Evolutionary conservation across 306 rosid genomes (phyloP), one percentile per base, ranked within the genome.

Genomic region (Biancaea sappan): DNA sequence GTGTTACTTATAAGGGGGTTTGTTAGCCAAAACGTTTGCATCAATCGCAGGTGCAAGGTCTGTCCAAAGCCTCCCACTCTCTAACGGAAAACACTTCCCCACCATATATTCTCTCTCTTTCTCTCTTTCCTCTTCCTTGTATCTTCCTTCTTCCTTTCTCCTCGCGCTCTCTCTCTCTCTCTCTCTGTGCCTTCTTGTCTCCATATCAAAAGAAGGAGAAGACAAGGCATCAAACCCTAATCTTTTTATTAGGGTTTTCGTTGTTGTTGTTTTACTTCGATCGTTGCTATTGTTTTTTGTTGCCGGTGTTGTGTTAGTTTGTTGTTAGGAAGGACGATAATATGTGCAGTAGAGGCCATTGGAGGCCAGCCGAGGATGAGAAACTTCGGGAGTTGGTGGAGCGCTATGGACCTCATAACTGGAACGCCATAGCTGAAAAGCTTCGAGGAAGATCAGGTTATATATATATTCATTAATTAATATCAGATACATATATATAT

Each of bases 341-440:
- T 74, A 91, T 94, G 97, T 92, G 99, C 50, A 92, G 88, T 58
- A 90, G 99, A 86, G 99, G 99, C 44, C 99, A 94, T 74, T 94
- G 99, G 99, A 86, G 96, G 72, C 98, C 99, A 22, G 92, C 97
- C 1, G 98, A 94, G 72, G 98, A 94, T 66, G 96, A 92, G 65
- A 90, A 87, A 74, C 98, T 94, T 38, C 69, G 85, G 46, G 96
- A 88, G 82, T 79, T 94, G 86, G 99, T 94, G 78, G 91, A 87
- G 75, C 89, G 85, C n/a, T 84, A 84, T 81, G 99, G 98, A n/a
- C 96, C 99, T 72, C 99, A 94, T 77, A 94, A 94, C 58, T 94
- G 99, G 99, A 94, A 94, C 92, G 91, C 95, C 85, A 94, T 94
- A 84, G 96, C 99, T 29, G 93, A 90, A 80, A 90, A 90, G 84